phyloP scores from a whole-genome alignment of 148 eudicot genomes.

The Selenicereus undatus region DNA sequence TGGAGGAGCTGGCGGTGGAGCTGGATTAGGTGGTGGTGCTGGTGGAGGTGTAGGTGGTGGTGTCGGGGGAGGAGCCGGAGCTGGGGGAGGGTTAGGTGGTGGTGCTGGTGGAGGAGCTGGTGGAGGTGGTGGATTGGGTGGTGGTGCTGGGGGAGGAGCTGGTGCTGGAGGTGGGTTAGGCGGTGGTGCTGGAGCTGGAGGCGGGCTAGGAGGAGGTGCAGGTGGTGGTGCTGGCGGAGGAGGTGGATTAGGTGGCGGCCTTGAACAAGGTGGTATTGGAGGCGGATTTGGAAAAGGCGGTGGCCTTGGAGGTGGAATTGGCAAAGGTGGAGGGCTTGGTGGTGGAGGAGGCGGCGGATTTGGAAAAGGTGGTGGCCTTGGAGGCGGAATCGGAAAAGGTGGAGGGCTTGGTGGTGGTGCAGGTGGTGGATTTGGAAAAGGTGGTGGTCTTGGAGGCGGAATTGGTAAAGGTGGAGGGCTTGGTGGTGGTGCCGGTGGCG shows the following conservation, averaged over 20 bases:
- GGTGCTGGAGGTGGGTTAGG: neutral
- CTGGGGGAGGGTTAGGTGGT: neutral
- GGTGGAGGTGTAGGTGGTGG: conserved; percentile 1
- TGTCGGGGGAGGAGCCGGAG: neutral
- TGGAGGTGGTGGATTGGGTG: neutral
- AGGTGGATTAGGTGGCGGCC: conserved; percentile 11
- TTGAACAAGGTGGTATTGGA: neutral
- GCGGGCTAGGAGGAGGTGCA: conserved; percentile 10
- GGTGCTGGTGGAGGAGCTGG: neutral
- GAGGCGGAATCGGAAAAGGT: neutral
- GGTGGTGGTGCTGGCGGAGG: neutral
- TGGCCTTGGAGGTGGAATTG: neutral
- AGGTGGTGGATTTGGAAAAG: neutral
- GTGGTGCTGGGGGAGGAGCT: neutral
- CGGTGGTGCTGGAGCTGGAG: neutral
- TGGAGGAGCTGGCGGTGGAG: neutral
- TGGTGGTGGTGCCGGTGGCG: conserved; percentile 11
- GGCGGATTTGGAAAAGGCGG: neutral
- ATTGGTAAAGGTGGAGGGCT: neutral
- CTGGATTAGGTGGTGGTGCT: neutral
- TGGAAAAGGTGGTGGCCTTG: neutral
- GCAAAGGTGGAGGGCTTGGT: neutral
- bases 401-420: neutral
- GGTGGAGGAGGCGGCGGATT: neutral
- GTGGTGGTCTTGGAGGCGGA: neutral